Conservation (phyloP, 2,329 filamentous ascomycete species). For the Botrytis elliptica region DNA sequence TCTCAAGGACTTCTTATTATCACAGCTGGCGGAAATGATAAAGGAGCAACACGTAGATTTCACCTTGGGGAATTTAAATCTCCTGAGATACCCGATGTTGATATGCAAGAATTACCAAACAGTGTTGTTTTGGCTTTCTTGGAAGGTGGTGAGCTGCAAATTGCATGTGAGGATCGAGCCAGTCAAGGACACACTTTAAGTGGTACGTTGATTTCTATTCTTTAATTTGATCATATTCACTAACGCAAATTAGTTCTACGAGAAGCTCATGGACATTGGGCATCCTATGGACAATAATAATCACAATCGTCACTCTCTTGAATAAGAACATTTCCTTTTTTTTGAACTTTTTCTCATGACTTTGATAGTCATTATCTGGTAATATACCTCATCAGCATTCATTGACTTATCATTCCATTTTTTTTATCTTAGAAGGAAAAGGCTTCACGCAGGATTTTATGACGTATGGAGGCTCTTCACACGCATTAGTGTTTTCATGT, state of each 20-base stretch:
- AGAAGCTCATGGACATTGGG: conserved; percentile 35
- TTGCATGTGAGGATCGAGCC: conserved; percentile 62
- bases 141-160: conserved; percentile 61
- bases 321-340: conserved; percentile 3
- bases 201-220: conserved; percentile 31
- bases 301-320: conserved; percentile 11
- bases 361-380: conserved; percentile 19
- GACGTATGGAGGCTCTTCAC: conserved; percentile 13
- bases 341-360: neutral
- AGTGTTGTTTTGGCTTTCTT: conserved; percentile 66
- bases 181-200: conserved; percentile 56
- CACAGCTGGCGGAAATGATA: conserved; percentile 45
- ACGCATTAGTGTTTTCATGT: conserved; percentile 7
- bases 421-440: neutral
- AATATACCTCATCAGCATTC: conserved; percentile 9
- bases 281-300: conserved; percentile 31
- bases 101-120: conserved; percentile 88
- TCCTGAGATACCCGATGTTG: conserved; percentile 83
- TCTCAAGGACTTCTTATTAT: conserved; percentile 80
- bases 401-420: neutral
- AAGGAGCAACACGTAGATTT: conserved; percentile 69
- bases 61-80: conserved; percentile 80
- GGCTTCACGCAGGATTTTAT: conserved; percentile 17
- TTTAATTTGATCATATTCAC: conserved; percentile 1
- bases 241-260: conserved; percentile 32